These are phyloP conservation scores for Tulasnella sp. DNA, from an alignment of 768 basidiomycete genomes.

Conservation along the genomic window DNA sequence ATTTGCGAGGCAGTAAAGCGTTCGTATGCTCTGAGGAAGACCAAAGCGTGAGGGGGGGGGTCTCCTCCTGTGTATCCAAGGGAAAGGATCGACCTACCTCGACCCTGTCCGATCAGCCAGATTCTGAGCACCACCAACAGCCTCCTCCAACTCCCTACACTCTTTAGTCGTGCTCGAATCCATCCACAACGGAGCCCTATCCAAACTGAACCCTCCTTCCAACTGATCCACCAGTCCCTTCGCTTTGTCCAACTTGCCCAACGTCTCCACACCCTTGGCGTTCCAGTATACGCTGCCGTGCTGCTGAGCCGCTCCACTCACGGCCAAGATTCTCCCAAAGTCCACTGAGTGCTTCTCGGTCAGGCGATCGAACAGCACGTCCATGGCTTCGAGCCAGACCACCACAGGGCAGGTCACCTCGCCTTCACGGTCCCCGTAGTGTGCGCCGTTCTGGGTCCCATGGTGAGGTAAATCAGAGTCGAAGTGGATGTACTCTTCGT, in stretches of 20 bases:
- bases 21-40: conserved; percentile 57
- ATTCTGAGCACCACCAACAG: conserved; percentile 63
- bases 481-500: conserved; percentile 73
- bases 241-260: conserved; percentile 53
- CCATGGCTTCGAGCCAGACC: conserved; percentile 85
- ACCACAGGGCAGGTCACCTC: conserved; percentile 76
- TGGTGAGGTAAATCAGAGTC: conserved; percentile 72
- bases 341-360: conserved; percentile 53
- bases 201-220: conserved; percentile 59
- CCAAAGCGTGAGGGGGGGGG: neutral
- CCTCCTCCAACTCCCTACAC: conserved; percentile 63
- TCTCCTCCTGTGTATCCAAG: no score
- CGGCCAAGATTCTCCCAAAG: conserved; percentile 54
- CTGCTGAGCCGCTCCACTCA: conserved; percentile 84
- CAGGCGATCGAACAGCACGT: conserved; percentile 65
- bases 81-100: conserved; percentile 41
- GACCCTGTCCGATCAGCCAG: conserved; percentile 69
- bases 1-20: conserved; percentile 88
- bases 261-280: conserved; percentile 46
- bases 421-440: conserved; percentile 60
- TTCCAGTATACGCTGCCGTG: conserved; percentile 88
- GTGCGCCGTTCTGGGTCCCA: conserved; percentile 62
- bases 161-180: conserved; percentile 80
- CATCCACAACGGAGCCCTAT: conserved; percentile 81
- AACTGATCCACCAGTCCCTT: conserved; percentile 58